Evolutionary conservation across 2,329 filamentous ascomycete species (phyloP), one percentile per base, ranked within the genome.

Genomic region (Alternaria brassicae): DNA sequence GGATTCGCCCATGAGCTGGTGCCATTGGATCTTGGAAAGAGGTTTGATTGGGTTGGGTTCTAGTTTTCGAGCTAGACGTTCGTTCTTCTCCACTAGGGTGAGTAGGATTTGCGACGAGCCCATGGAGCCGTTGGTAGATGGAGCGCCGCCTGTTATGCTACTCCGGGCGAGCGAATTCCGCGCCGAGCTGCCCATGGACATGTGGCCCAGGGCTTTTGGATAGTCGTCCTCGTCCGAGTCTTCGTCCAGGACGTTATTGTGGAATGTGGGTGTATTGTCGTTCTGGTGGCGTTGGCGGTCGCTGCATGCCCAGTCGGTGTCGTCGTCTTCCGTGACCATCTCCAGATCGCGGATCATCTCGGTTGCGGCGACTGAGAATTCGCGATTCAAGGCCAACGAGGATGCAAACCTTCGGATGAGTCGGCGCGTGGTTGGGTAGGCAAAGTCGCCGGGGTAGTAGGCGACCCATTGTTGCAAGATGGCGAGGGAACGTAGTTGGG

Each of bases 361-460:
- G 67, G 91, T 89, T 3, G 92, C 91, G 3, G 93, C 92, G 17
- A 91, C 88, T 19, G 91, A 88, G 77, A 96, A 97, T 50, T 96
- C 90, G 9, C 91, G 89, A 63, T 91, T 91, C 5, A 85, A 86
- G 21, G 91, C 86, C n/a, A 98, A 81, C 39, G 89, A 85, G 17
- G 82, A 80, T 34, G 96, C 89, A 70, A 99, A 95, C 23, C 88
- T 88, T 49, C 89, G 86, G 37, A 97, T 81, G 30, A 86, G 87
- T 64, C 85, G 87, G 65, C 89, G 88, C 2, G 92, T 96, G 21
- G 85, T 85, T 2, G 89, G 85, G 62, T 90, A 88, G 1, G 93
- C 93, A 81, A 98, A 97, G 77, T 99, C 95, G 15, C 93, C 94
- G 0, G 95, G 93, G 77, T 98, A 98, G 41, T 89, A 83, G 15